Base-by-base conservation (phyloP, 148 eudicot species). In the Rhododendron ovatum region DNA sequence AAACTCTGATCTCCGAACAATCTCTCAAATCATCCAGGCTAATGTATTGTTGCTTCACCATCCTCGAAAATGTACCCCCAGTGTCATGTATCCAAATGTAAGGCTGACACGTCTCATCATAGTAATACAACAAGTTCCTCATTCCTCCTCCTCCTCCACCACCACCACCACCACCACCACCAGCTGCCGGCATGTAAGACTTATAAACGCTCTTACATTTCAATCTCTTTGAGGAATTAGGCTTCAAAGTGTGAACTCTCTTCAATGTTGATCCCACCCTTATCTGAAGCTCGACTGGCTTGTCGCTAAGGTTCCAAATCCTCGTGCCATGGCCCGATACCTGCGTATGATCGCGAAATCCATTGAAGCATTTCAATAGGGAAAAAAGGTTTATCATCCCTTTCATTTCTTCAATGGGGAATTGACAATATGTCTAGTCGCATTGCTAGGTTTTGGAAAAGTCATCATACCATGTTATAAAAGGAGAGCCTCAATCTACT, bases 1-100 rank as follows among this genome's bases (percentile, higher is more conserved):
- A 96, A 63, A 96, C 90, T 83, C 87, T 91, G 78, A 96, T 92
- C 87, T 96, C 96, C n/a, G 91, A 96, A 87, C 91, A 96, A 90
- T 94, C 95, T 50, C 95, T 92, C 89, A 94, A 89, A 76, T 96
- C 98, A 57, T 93, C 98, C 78, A 96, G 98, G 83, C 98, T 94
- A 50, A 94, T 82, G 81, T 92, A 96, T 53, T 96, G 98, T 71
- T 96, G 98, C 89, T 94, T 94, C 55, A 94, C 95, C 98, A 94
- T 94, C 89, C 96, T 92, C 2, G 91, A 89, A 45, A 93, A 96
- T 69, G 87, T 91, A 37, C 94, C 93, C 5, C 92, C 93, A 4
- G 87, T 88, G 57, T 96, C 98, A 85, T 94, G 95, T 78, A 96
- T 93, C 95, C 97, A 93, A 57, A 96, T 85, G 79, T 96, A 96